Conservation (phyloP, 495 filamentous ascomycete genomes). For the Podospora didyma region DNA sequence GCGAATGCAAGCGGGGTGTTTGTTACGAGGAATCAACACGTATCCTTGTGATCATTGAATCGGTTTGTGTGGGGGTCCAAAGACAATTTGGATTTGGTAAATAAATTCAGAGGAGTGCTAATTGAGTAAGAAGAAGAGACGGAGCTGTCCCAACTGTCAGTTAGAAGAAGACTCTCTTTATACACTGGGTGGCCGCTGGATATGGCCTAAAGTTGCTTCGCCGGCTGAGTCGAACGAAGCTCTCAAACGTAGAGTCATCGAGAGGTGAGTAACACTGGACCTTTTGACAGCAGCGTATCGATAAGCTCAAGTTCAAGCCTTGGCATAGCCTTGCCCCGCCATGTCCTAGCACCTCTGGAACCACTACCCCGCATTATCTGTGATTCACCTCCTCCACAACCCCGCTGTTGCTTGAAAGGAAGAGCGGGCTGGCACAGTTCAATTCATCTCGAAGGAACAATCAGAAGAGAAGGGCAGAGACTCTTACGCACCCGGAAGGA, state of each 20-base stretch:
- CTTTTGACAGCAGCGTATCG: slow-evolving; percentile 7
- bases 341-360: background rate
- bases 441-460: too few relatives aligned
- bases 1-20: background rate
- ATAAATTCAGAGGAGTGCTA: background rate
- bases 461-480: too few relatives aligned
- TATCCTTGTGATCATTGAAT: slow-evolving; percentile 19
- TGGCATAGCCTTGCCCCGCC: background rate
- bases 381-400: background rate
- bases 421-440: too few relatives aligned
- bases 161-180: background rate
- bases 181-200: background rate
- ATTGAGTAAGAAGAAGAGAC: background rate
- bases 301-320: slow-evolving; percentile 5
- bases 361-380: background rate
- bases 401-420: too few relatives aligned
- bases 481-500: too few relatives aligned
- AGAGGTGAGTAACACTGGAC: slow-evolving; percentile 1
- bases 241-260: slow-evolving; percentile 18
- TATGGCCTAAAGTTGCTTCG: slow-evolving; percentile 10
- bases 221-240: slow-evolving; percentile 32
- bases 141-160: background rate
- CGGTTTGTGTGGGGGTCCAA: background rate
- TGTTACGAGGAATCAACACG: background rate
- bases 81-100: background rate